Base-by-base conservation (phyloP, 768 basidiomycete genomes). In the Tricholoma terreum region DNA sequence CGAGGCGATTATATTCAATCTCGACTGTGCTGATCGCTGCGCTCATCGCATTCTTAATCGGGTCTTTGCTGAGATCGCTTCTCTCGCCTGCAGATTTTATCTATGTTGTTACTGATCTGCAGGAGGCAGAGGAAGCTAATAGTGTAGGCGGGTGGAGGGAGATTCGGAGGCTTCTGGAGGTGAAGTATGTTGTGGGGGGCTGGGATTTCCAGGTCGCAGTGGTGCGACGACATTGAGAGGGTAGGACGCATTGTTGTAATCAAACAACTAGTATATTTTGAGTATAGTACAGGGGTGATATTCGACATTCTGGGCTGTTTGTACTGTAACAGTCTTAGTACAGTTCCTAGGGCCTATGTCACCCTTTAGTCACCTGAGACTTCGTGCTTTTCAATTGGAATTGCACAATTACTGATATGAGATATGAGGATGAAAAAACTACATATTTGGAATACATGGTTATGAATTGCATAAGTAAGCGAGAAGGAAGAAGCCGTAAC, bases 81-180 rank as follows among this genome's bases (percentile, higher is more conserved):
- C 76, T 98, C 36, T 90, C 88, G 6, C 92, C 96, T 43, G 91
- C 89, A 14, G 96, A 97, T 72, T 95, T 94, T 74, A 85, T 94
- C 43, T 87, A 93, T 69, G 84, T 92, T 42, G 87, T 82, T 63
- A 78, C 76, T 61, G 84, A 86, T 62, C 60, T 80, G 59, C 68
- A 71, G 67, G 82, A 84, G 58, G 80, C 74, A 54, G 83, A 81
- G 67, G 80, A 78, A 55, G 75, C 72, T 63, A 73, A 70, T 45
- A 61, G 66, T 17, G 69, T 69, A 24, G 69, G 70, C 15, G 87
- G 86, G 24, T 97, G 94, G 94, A 77, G 91, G 60, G 94, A 95
- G 77, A 86, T 96, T 58, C 81, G 82, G 64, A 76, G 94, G 63
- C 67, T 97, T 65, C 66, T 94, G 31, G 90, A 95, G 73, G 76